phyloP scores from a whole-genome alignment of 2,329 filamentous ascomycete genomes.

The Diplocarpon mali region DNA sequence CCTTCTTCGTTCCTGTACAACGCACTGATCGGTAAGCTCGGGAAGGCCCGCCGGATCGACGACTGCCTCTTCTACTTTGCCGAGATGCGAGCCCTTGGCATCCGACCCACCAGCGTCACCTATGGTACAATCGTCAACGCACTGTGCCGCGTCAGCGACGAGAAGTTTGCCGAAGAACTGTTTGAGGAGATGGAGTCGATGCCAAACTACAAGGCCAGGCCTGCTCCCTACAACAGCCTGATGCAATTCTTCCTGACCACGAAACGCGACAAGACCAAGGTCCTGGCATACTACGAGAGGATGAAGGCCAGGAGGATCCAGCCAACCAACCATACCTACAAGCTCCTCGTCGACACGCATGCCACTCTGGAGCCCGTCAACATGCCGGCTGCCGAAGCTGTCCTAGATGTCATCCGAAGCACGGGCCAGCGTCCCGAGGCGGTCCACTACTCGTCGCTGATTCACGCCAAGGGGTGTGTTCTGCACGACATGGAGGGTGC shows the following conservation, averaged over 20 bases:
- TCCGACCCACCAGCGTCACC: constrained; percentile 93
- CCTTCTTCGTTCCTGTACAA: constrained; percentile 98
- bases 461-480: constrained; percentile 92
- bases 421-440: constrained; percentile 72
- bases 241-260: constrained; percentile 99
- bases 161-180: constrained; percentile 93
- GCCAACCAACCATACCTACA: constrained; percentile 93
- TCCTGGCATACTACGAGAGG: constrained; percentile 85
- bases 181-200: constrained; percentile 99
- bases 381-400: constrained; percentile 75
- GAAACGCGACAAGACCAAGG: constrained; percentile 91
- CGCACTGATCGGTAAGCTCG: constrained; percentile 92
- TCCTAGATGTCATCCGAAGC: constrained; percentile 67
- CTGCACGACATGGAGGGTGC: constrained; percentile 84
- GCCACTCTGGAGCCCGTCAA: constrained; percentile 87
- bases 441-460: constrained; percentile 89
- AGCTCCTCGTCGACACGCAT: constrained; percentile 90
- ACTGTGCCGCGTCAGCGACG: constrained; percentile 90
- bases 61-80: constrained; percentile 97
- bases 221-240: constrained; percentile 97
- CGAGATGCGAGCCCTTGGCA: constrained; percentile 87
- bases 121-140: constrained; percentile 98
- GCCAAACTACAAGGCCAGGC: constrained; percentile 96
- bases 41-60: constrained; percentile 94
- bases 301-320: constrained; percentile 82